phyloP scores from a whole-genome alignment of 179 eudicot species.

The Camellia oleifera region DNA sequence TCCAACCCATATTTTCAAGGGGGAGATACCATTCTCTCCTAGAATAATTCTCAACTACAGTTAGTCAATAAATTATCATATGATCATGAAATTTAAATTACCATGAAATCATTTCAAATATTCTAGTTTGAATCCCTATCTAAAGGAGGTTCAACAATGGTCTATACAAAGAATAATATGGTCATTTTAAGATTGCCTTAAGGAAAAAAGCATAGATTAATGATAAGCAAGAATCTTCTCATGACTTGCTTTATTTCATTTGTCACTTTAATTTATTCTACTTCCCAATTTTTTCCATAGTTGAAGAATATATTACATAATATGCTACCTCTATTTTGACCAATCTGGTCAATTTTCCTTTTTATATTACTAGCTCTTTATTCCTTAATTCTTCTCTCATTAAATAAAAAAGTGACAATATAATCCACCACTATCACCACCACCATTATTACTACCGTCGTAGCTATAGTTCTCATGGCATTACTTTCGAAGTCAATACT shows the following conservation, averaged over 20 bases:
- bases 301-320: conserved; percentile 5
- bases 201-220: not conserved
- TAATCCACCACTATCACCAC: too few relatives aligned
- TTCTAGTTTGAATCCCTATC: not conserved
- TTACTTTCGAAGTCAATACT: too few relatives aligned
- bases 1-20: too few relatives aligned
- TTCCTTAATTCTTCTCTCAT: too few relatives aligned
- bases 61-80: not conserved
- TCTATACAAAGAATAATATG: not conserved
- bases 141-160: not conserved
- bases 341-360: not conserved
- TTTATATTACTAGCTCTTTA: too few relatives aligned
- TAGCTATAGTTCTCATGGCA: too few relatives aligned
- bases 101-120: not conserved
- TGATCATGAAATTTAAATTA: not conserved
- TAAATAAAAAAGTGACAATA: too few relatives aligned
- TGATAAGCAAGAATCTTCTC: not conserved
- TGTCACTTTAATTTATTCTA: not conserved
- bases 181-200: not conserved
- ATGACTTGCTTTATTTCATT: not conserved
- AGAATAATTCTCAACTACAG: not conserved
- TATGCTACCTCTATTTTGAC: conserved; percentile 2
- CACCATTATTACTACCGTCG: too few relatives aligned
- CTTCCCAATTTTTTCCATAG: not conserved
- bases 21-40: not conserved